Evolutionary conservation across 1,284 basidiomycete species (phyloP), one percentile per base, ranked within the genome.

Genomic region (Rhodotorula sp.): DNA sequence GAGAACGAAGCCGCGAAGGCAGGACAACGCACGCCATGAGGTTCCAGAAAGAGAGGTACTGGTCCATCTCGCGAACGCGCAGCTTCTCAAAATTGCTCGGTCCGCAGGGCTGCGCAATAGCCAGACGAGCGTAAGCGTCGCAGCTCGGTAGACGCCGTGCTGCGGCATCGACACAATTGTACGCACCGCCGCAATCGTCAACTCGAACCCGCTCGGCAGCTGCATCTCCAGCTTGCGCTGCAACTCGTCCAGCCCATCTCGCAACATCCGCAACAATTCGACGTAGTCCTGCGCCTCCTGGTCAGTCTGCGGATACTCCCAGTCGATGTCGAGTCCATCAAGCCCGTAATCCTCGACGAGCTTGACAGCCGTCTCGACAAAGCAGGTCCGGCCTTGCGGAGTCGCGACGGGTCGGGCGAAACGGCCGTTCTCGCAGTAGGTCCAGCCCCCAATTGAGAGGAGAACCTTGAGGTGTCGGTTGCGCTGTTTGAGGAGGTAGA

Each of bases 271-370:
- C 19, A 86, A 80, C 9, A 86, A 79, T 5, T 76, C 67, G 56
- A 84, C 82, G 68, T 84, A 85, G 34, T 81, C 81, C 44, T 78
- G 68, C 1, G 84, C 84, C 73, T 85, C 81, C 1, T 71, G 49
- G 6, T 78, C 71, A 44, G 81, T 80, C 70, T 81, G 79, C 4
- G 85, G 85, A 68, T 84, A 85, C 78, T 85, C 85, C 80, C 32
- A 66, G 47, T 66, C 74, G 73, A 54, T 5, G 59, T 74, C 72
- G 46, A 81, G 85, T 59, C 93, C 93, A 75, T 95, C 93, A 51
- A 97, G 85, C 0, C 91, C 93, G 70, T 92, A 90, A 79, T 95
- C 88, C 77, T 93, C 88, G 48, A 95, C 84, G 13, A 94, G 79
- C 66, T 85, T 83, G 48, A 94, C 86, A 0, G 89, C 88, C 58